Evolutionary conservation across 345 rosid species (phyloP).

Genomic region (Boechera stricta): DNA sequence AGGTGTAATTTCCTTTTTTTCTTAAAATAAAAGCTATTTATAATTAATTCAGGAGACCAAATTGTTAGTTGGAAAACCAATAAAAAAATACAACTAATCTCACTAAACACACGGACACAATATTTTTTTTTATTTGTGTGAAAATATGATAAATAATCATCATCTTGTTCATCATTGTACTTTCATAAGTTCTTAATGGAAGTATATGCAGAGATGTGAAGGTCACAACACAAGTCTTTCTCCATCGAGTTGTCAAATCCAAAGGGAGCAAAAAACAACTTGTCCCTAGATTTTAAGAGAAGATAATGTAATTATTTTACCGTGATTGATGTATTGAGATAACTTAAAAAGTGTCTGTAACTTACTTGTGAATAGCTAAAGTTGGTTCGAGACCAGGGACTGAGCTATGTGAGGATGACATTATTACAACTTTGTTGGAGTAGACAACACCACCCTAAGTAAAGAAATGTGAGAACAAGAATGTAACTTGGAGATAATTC

Average conservation of each 20-base stretch:
- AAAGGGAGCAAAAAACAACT: conserved; percentile 63
- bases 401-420: conserved; percentile 54
- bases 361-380: conserved; percentile 66
- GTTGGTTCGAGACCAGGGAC: conserved; percentile 67
- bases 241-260: conserved; percentile 67
- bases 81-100: background rate
- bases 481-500: background rate
- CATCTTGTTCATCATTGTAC: background rate
- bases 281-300: conserved; percentile 58
- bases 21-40: background rate
- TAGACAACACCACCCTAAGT: conserved; percentile 79
- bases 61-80: background rate
- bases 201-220: conserved; percentile 69
- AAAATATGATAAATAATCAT: background rate
- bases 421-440: conserved; percentile 71
- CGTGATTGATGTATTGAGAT: conserved; percentile 17
- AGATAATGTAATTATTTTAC: background rate
- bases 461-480: conserved; percentile 26
- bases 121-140: background rate
- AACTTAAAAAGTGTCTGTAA: background rate
- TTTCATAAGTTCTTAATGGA: conserved; percentile 54
- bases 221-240: conserved; percentile 55
- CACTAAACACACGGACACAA: background rate
- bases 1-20: background rate
- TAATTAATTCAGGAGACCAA: background rate